Evolutionary conservation across 1,284 basidiomycete genomes (phyloP).

Genomic region (Puccinia hordei): DNA sequence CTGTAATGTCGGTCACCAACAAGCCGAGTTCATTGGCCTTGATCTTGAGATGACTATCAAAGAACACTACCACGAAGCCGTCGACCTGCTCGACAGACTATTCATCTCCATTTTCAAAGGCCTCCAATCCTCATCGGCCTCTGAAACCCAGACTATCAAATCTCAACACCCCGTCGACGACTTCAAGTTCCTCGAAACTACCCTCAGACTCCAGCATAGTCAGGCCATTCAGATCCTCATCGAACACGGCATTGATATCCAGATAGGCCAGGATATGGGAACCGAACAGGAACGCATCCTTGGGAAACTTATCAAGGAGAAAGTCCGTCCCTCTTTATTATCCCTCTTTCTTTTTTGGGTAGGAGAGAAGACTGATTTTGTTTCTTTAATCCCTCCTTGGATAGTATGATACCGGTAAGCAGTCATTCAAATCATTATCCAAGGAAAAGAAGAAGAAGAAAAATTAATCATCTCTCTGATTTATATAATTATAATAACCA

Average conservation of each 20-base stretch:
- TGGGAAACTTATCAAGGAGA: conserved; percentile 44
- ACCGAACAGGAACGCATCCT: conserved; percentile 48
- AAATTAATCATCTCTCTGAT: not conserved
- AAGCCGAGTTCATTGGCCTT: conserved; percentile 92
- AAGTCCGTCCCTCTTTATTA: conserved; percentile 12
- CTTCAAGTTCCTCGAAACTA: conserved; percentile 60
- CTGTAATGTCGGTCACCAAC: no score
- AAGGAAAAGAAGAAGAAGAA: conserved; percentile 66
- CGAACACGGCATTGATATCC: conserved; percentile 59
- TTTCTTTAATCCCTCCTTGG: not conserved
- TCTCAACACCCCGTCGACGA: conserved; percentile 82
- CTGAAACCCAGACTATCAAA: conserved; percentile 77
- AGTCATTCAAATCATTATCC: conserved; percentile 60
- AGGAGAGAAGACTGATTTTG: no score
- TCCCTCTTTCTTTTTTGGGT: not conserved
- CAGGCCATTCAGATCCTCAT: conserved; percentile 76
- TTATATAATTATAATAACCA: no score
- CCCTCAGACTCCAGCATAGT: conserved; percentile 70
- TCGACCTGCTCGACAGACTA: conserved; percentile 58
- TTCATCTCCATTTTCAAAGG: conserved; percentile 59
- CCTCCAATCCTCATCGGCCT: conserved; percentile 68
- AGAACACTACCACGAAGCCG: conserved; percentile 88
- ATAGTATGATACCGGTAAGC: conserved; percentile 58
- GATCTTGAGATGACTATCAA: conserved; percentile 99
- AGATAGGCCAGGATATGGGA: conserved; percentile 78